These are phyloP conservation scores for Populus davidiana DNA, from an alignment of 345 rosid species.

Conservation along the genomic window DNA sequence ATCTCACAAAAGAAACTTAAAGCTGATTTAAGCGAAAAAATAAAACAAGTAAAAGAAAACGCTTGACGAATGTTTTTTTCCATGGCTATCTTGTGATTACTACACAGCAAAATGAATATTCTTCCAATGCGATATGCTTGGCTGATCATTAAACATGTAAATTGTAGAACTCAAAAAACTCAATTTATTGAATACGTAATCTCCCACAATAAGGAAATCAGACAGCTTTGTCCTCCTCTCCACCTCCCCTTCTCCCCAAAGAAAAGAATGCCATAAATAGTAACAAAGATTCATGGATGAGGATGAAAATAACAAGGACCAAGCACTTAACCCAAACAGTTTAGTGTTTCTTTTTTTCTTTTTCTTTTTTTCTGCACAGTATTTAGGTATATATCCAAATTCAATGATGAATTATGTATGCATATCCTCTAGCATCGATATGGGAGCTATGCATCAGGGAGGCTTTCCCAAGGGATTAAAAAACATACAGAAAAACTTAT, in stretches of 20 bases:
- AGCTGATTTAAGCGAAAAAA: background rate
- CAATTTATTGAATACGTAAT: background rate
- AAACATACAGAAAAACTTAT: background rate
- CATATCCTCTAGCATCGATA: background rate
- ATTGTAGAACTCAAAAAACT: background rate
- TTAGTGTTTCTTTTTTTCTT: background rate
- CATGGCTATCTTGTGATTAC: background rate
- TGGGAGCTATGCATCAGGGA: background rate
- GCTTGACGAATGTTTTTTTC: background rate
- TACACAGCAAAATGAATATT: background rate
- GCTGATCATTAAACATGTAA: background rate
- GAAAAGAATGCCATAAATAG: background rate
- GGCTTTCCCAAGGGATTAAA: background rate
- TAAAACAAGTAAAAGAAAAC: no score
- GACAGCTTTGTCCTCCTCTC: background rate
- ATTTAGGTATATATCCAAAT: background rate
- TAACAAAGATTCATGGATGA: background rate
- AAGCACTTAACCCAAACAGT: background rate
- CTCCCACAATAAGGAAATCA: background rate
- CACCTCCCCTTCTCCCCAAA: background rate
- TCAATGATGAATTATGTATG: background rate
- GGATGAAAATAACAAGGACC: background rate
- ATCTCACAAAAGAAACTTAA: background rate
- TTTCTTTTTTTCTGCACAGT: background rate
- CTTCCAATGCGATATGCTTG: background rate